A percentile compares a stretch with the other conserved stretches of the same genome.
phyloP scores from a whole-genome alignment of 1,139 yeast genomes.

The Starmera stellimalicola region DNA sequence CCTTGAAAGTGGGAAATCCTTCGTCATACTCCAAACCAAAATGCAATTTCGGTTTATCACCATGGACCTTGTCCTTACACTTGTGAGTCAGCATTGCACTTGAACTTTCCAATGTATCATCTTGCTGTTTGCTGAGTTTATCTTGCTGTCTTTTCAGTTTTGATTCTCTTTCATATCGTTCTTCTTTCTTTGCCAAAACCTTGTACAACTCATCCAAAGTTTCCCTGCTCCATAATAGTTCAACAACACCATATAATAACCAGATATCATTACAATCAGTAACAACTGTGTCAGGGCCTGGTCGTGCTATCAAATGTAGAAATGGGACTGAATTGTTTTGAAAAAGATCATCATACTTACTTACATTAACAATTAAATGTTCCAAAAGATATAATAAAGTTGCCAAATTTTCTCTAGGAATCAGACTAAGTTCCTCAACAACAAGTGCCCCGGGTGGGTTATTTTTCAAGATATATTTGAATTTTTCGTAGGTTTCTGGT shows the following conservation, averaged over 20 bases:
- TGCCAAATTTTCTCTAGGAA: constrained; percentile 21
- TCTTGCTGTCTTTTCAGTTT: too few relatives aligned
- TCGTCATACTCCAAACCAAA: neutral
- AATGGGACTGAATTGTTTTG: constrained; percentile 9
- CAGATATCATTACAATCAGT: constrained; percentile 7
- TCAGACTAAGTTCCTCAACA: constrained; percentile 11
- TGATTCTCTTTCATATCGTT: too few relatives aligned
- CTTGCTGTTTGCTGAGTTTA: too few relatives aligned
- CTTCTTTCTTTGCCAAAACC: too few relatives aligned
- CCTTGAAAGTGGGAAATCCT: neutral
- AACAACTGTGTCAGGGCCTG: constrained; percentile 8
- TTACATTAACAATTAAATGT: constrained; percentile 7
- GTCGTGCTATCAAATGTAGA: constrained; percentile 15
- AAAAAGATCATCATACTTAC: constrained; percentile 1
- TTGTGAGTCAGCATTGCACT: too few relatives aligned
- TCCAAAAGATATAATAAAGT: constrained; percentile 11
- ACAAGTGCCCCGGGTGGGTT: constrained; percentile 2
- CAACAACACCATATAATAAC: constrained; percentile 28
- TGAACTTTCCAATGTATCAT: too few relatives aligned
- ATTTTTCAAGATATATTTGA: constrained; percentile 8
- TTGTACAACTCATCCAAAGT: too few relatives aligned
- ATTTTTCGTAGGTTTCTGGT: constrained; percentile 19
- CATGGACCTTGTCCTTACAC: too few relatives aligned
- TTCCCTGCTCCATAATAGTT: constrained; percentile 24
- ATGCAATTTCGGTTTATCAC: neutral